Percentiles rank a stretch among this genome's conserved stretches.
phyloP scores from a whole-genome alignment of 768 basidiomycete species.

The Pholiota molesta region DNA sequence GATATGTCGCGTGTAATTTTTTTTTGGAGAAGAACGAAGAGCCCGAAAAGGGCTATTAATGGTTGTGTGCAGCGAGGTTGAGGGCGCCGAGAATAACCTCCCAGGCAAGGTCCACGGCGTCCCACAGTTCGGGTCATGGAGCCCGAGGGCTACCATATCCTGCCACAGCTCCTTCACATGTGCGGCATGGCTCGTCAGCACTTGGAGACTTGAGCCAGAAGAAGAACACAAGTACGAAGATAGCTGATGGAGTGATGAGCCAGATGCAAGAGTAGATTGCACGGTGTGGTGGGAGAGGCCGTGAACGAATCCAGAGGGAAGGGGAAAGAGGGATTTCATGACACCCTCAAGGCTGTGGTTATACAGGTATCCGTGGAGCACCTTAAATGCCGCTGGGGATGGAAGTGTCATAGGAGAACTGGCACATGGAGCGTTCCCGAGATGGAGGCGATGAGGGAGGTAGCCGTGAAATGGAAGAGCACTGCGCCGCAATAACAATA shows the following conservation, averaged over 20 bases:
- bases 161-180: slow-evolving; percentile 82
- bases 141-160: slow-evolving; percentile 73
- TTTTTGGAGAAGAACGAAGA: slow-evolving; percentile 4
- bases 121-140: slow-evolving; percentile 79
- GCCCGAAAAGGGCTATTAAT: slow-evolving; percentile 23
- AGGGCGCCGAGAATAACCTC: slow-evolving; percentile 67
- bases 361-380: slow-evolving; percentile 71
- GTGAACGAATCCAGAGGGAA: slow-evolving; percentile 48
- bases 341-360: slow-evolving; percentile 62
- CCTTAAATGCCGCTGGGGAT: slow-evolving; percentile 66
- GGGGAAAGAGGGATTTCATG: slow-evolving; percentile 64
- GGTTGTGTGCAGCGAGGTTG: slow-evolving; percentile 45
- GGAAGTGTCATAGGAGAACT: slow-evolving; percentile 71
- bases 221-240: slow-evolving; percentile 54
- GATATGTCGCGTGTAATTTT: slow-evolving; percentile 13
- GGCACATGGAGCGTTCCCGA: slow-evolving; percentile 51
- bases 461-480: slow-evolving; percentile 56
- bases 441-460: slow-evolving; percentile 39
- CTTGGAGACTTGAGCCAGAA: slow-evolving; percentile 44
- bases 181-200: slow-evolving; percentile 58
- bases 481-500: slow-evolving; percentile 62
- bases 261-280: slow-evolving; percentile 48
- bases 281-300: slow-evolving; percentile 46
- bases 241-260: slow-evolving; percentile 55
- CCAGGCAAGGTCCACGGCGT: slow-evolving; percentile 78